Base-by-base conservation (phyloP, 495 filamentous ascomycete genomes). In the Pyrenula massariospora region DNA sequence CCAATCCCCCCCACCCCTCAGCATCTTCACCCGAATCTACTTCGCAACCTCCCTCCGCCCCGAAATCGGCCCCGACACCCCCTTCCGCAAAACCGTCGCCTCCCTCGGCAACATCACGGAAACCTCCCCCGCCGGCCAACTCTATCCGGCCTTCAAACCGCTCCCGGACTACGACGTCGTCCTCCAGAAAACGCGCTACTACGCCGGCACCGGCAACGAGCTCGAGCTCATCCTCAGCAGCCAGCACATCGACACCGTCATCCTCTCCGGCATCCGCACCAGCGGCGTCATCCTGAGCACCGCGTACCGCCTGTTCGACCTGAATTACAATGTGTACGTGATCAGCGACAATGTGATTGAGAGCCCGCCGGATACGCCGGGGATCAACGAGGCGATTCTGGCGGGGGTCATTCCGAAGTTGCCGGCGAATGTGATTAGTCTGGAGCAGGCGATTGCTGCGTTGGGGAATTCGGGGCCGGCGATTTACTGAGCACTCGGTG, bases 21-120 rank as follows among this genome's bases (percentile, higher is more conserved):
- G 56, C 55, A 68, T 72, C 60, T 72, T 70, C 56, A 70, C 70
- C n/a, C 62, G 61, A 52, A 65, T 73, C 36, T 73, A 65, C 63
- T 72, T 68, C 58, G 50, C 50, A 52, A 65, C 58, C 54, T 19
- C 56, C 24, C 49, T 56, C 8, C 54, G 62, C 10, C 65, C 63
- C 0, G 71, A 72, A 55, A 42, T 71, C 22, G 62, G 56, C 2
- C 50, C 58, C 2, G 55, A 52, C 51, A 58, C 58, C 2, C 68
- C 68, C 8, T 73, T 72, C 52, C 57, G 50, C 0, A 50, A 56
- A 11, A 58, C 58, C 15, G 53, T 66, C 12, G 48, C 55, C 22
- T 53, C 15, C 31, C 60, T 62, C 25, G 63, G 60, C 42, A 42
- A 24, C 52, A 1, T 59, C 56, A 51, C 52, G 22, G 49, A 61